phyloP scores from a whole-genome alignment of 2,329 filamentous ascomycete species.

The Tolypocladium amazonense region DNA sequence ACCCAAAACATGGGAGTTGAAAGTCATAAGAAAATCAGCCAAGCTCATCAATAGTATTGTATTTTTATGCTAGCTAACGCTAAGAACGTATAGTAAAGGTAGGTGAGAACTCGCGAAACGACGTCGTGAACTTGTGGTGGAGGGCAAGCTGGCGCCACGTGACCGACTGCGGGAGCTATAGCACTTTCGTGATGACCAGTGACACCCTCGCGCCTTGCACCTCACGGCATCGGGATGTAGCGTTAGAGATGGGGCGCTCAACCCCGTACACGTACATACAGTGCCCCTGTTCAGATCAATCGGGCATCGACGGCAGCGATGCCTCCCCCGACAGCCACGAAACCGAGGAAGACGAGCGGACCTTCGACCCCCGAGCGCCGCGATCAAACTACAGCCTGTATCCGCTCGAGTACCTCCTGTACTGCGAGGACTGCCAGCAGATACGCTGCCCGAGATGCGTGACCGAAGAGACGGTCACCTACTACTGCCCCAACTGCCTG shows the following conservation, averaged over 20 bases:
- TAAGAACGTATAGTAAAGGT: too few relatives aligned
- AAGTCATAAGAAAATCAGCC: too few relatives aligned
- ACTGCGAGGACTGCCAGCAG: slow-evolving; percentile 95
- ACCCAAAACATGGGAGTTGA: too few relatives aligned
- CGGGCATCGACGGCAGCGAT: slow-evolving; percentile 21
- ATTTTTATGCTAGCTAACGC: too few relatives aligned
- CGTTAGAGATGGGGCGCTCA: slow-evolving; percentile 34
- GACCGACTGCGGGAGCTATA: neutral
- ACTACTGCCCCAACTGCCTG: slow-evolving; percentile 89
- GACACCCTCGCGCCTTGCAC: neutral
- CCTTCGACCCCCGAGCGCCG: slow-evolving; percentile 77
- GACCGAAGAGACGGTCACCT: slow-evolving; percentile 85
- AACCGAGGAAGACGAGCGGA: slow-evolving; percentile 60
- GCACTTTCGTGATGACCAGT: neutral
- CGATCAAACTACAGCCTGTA: slow-evolving; percentile 88
- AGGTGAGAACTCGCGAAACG: neutral
- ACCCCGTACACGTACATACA: slow-evolving; percentile 57
- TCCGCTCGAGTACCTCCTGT: slow-evolving; percentile 85
- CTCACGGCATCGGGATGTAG: slow-evolving; percentile 2
- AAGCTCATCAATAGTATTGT: too few relatives aligned
- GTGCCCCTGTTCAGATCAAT: slow-evolving; percentile 50
- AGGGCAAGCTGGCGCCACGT: neutral
- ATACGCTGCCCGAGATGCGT: slow-evolving; percentile 91
- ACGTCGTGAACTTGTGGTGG: neutral
- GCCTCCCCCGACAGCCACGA: slow-evolving; percentile 18